A percentile compares a stretch with the other conserved stretches of the same genome.
These are phyloP conservation scores for Phanerodontia chrysosporium DNA, from an alignment of 768 basidiomycete genomes.

Conservation along the genomic window DNA sequence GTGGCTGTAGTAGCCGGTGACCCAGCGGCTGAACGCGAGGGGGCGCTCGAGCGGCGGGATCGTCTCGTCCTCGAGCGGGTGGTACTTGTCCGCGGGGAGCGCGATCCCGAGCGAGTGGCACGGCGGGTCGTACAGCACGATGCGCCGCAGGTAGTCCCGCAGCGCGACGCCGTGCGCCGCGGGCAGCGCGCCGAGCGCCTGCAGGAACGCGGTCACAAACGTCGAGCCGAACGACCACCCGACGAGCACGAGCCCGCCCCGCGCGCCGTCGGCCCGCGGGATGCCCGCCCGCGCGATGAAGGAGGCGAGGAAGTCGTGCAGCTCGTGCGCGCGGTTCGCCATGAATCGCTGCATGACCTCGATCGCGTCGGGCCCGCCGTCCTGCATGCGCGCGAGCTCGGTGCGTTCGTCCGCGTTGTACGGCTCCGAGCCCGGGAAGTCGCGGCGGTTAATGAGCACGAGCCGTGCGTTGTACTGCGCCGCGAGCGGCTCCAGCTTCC, in stretches of 20 bases:
- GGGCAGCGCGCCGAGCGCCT: neutral
- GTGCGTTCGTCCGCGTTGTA: neutral
- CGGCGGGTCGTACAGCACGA: conserved; percentile 7
- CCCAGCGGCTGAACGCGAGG: conserved; percentile 1
- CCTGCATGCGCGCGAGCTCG: neutral
- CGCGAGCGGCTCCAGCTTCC: conserved; percentile 1
- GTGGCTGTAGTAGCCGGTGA: conserved; percentile 12
- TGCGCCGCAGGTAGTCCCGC: neutral
- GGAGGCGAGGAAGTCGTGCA: conserved; percentile 1
- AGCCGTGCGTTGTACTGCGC: conserved; percentile 2
- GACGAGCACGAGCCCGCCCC: conserved; percentile 19
- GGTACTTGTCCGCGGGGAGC: neutral
- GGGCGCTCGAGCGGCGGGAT: neutral
- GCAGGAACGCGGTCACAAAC: conserved; percentile 2
- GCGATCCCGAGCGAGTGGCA: conserved; percentile 7
- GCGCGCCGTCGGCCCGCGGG: conserved; percentile 7
- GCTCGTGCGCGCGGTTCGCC: neutral
- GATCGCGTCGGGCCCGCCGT: neutral
- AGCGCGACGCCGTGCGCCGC: neutral
- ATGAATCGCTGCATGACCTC: neutral
- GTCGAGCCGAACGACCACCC: conserved; percentile 5
- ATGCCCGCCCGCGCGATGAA: conserved; percentile 4
- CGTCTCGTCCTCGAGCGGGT: conserved; percentile 1
- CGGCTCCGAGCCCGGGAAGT: conserved; percentile 5
- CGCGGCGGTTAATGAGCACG: conserved; percentile 9